Evolutionary conservation across 1,139 yeast species (phyloP), one percentile per base, ranked within the genome.

Genomic region (Scheffersomyces insectosa): DNA sequence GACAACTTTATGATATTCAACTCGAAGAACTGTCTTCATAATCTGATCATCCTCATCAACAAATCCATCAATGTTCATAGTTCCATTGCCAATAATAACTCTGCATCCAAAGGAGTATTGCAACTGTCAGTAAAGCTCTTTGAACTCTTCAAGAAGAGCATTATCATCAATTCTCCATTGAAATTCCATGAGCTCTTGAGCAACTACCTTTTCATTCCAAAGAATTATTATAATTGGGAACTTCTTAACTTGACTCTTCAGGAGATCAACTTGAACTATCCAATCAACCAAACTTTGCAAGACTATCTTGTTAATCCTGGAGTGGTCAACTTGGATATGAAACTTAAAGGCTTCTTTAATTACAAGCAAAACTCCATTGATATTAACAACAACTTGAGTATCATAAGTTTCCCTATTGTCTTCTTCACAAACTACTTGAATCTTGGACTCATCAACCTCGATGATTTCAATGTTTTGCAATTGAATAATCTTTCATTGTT

Each of bases 1-100:
- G 66, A 66, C 35, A 57, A 58, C 37, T 53, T 69, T 41, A 50
- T 60, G 36, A 64, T 70, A 10, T 72, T 63, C 50, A 68, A 68
- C 32, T 67, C 66, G 52, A 69, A 67, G 41, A 72, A 72, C 47
- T 62, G 66, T 30, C 59, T 77, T 31, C 82, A 77, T 49, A 76
- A 76, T 50, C 68, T 80, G 1, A 68, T 77, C 31, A 75, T 77
- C 28, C 57, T 75, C 36, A 66, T 75, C 27, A 75, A 75, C 49
- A 72, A 72, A 52, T 67, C 74, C 13, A 63, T 75, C 33, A 53
- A 53, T 37, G 48, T 52, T 8, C 49, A 46, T 15, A 30, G 33
- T 33, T 13, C n/a, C 32, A 33, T 33, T n/a, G 6, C 25, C 25
- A 31, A 31, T 8, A 31, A 11, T 10, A 31, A 7, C 9, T 14